Base-by-base conservation (phyloP, 306 rosid genomes). In the Trifolium fragiferum region DNA sequence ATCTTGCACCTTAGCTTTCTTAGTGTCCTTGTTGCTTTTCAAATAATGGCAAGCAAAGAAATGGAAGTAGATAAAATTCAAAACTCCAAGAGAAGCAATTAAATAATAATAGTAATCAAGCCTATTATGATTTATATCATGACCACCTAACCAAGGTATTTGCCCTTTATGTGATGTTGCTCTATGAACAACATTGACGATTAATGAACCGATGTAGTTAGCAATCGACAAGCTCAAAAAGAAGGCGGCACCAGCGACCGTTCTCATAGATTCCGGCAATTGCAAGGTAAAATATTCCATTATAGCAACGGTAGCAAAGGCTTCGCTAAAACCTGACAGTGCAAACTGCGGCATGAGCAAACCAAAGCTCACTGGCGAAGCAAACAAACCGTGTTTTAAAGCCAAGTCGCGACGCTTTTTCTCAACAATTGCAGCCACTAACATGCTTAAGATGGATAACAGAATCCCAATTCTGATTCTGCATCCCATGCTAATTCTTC, bases 161-260 rank as follows among this genome's bases (percentile, higher is more conserved):
- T 76, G 73, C 9, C 78, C 89, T 4, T 5, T 37, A 1, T 41
- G 64, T n/a, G 68, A 61, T 7, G 90, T 93, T 43, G 44, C 77
- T 3, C 1, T 59, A 21, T 82, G 85, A 21, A 87, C 72, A 46
- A 87, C 15, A 32, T 81, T 85, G 8, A 88, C 92, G 23, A 89
- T 46, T 20, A 90, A 54, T 1, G 93, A 85, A 2, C 97, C 88
- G 6, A 61, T 0, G 72, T 89, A 93, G 67, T 85, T 85, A 19
- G 97, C 83, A 53, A 83, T 30, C 9, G 97, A 86, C 66, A 88
- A 50, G 75, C 91, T 87, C 16, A 90, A 78, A 68, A 89, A 93
- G 78, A 93, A 90, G 15, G 87, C 4, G 12, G 92, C 98, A 23
- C 96, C 97, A 6, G 97, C 86, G 51, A 88, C 88, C 0, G 96